A percentile compares a stretch with the other conserved stretches of the same genome.
These are phyloP conservation scores for Cucurbita pepo DNA, from an alignment of 306 rosid genomes.

Conservation along the genomic window DNA sequence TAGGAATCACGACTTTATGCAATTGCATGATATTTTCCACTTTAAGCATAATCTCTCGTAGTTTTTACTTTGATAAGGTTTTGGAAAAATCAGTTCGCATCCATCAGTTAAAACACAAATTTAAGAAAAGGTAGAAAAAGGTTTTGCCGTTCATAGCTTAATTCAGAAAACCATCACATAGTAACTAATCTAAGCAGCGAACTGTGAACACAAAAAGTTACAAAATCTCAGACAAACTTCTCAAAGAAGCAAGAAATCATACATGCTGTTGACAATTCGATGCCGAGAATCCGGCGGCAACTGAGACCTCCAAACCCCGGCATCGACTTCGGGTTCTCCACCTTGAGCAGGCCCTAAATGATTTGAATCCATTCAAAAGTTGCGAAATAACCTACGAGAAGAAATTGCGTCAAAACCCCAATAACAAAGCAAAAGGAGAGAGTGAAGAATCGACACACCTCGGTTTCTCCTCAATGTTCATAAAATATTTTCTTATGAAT, in stretches of 20 bases:
- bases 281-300: constrained; percentile 1
- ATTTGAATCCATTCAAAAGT: constrained; percentile 20
- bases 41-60: too few relatives aligned
- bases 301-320: constrained; percentile 9
- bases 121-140: background rate
- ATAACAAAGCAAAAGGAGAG: background rate
- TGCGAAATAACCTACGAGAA: background rate
- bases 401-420: background rate
- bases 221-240: background rate
- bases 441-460: background rate
- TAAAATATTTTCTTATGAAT: too few relatives aligned
- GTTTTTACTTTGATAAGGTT: too few relatives aligned
- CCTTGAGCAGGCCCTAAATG: constrained; percentile 26
- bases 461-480: too few relatives aligned
- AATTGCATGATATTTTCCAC: too few relatives aligned
- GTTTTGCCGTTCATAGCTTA: background rate
- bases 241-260: background rate
- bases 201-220: background rate
- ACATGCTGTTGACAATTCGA: constrained; percentile 1
- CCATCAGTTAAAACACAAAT: background rate
- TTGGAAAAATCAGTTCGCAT: background rate
- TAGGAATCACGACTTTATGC: too few relatives aligned
- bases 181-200: background rate
- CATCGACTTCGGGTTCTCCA: constrained; percentile 15
- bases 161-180: background rate